Evolutionary conservation across 2,329 filamentous ascomycete species (phyloP), one percentile per base, ranked within the genome.

Genomic region (Byssoonygena ceratinophila): DNA sequence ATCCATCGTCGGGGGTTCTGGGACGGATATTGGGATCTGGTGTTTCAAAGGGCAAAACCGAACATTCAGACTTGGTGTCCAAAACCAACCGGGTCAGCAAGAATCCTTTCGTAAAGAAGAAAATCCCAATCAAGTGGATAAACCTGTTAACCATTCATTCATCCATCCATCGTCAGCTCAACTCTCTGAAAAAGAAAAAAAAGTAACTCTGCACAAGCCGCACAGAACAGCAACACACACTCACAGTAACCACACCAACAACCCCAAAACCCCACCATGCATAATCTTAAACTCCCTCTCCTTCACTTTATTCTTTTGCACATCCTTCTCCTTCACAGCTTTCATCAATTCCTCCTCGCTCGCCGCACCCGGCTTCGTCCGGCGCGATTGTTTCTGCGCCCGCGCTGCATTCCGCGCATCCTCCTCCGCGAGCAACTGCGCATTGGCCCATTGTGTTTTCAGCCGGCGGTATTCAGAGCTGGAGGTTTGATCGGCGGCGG

Each of bases 81-180:
- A 92, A 76, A 48, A 91, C 84, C 56, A 88, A 73, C 54, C 92
- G 81, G 52, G 91, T 95, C 58, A 98, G 79, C 57, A 98, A 80
- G 69, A 98, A 98, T 34, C 92, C 92, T 66, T 85, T 89, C 23
- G 88, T 94, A 71, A 98, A 98, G 65, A 96, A 85, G 65, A 85
- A 87, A 61, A 97, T 84, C 55, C 89, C 91, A 32, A 85, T 74
- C 43, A 79, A 75, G 66, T 98, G 92, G 37, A 96, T 77, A 58
- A 78, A 63, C 57, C 81, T 83, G 60, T 32, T 39, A n/a, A n/a
- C 39, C 12, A 39, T 48, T n/a, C n/a, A n/a, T n/a, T n/a, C 14
- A 25, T 41, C 31, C 41, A n/a, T n/a, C 25, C 16, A 23, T 12
- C 32, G 29, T 23, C 40, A 53, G 20, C 3, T 9, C 9, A 18